Evolutionary conservation across 768 basidiomycete species (phyloP), one percentile per base, ranked within the genome.

Genomic region (Boletus subparvulus): DNA sequence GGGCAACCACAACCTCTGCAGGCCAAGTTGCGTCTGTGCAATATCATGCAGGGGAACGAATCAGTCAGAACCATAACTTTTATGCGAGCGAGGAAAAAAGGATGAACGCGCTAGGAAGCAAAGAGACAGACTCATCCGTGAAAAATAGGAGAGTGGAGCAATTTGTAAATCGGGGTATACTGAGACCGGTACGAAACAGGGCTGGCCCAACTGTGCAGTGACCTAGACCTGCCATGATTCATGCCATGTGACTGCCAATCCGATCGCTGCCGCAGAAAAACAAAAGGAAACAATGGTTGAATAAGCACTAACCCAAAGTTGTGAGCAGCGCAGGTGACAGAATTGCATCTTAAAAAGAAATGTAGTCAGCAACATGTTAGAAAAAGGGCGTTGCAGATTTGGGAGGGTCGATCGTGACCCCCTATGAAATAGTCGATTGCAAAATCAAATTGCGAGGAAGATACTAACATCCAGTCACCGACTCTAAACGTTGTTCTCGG

Each of bases 1-100:
- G 86, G 81, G 65, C 78, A 82, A 60, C 88, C 89, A 65, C 90
- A 92, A 42, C 85, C 87, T 64, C 90, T 88, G 74, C 90, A 92
- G 32, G 80, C 74, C 46, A 85, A 64, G 70, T 92, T 92, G 58
- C 90, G 88, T 59, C 89, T 92, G 71, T 75, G 77, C 52, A 78
- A 65, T 57, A 80, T 75, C 73, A 77, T 78, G 65, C 79, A 78
- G 59, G 77, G 78, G 62, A 80, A 81, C 7, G 73, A 69, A 45
- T 79, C 72, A 45, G 78, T 80, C 61, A 83, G 77, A 70, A 79
- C 71, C 71, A 72, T 72, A 10, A 32, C 50, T 55, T 59, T 45
- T 35, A 52, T 40, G 32, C 14, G 32, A 75, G 58, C 58, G 53
- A 58, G 46, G 28, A 35, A 50, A 46, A 45, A 19, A 39, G 10